Evolutionary conservation across 2,329 filamentous ascomycete genomes (phyloP).

Genomic region (Monilinia aucupariae): DNA sequence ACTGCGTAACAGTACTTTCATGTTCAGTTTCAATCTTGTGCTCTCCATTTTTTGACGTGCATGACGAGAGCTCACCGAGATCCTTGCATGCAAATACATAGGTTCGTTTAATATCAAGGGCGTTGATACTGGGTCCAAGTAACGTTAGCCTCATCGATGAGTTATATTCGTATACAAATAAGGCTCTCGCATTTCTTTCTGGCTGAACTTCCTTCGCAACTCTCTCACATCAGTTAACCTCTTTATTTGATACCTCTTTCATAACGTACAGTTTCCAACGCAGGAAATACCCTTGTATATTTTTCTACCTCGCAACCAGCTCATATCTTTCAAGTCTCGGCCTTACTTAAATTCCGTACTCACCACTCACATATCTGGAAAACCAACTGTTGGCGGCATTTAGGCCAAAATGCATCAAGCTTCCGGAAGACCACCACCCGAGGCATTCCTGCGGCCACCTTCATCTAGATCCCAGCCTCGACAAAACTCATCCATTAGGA

Average conservation of each 20-base stretch:
- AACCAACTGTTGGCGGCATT: neutral
- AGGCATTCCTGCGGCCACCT: conserved; percentile 3
- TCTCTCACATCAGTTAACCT: neutral
- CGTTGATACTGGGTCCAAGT: neutral
- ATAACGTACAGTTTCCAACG: neutral
- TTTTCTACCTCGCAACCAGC: neutral
- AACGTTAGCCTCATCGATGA: neutral
- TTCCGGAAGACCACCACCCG: neutral
- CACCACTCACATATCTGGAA: neutral
- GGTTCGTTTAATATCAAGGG: conserved; percentile 1
- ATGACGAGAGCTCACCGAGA: conserved; percentile 9
- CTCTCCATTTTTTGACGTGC: neutral
- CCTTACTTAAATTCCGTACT: neutral
- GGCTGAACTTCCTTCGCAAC: neutral
- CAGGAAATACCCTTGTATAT: neutral
- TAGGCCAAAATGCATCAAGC: neutral
- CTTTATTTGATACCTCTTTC: neutral
- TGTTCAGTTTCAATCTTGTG: neutral
- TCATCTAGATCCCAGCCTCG: neutral
- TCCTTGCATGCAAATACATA: neutral
- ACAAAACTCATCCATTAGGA: neutral
- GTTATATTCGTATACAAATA: neutral
- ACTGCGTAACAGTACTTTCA: neutral
- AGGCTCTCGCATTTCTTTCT: neutral
- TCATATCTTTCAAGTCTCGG: conserved; percentile 1